Evolutionary conservation across 192 early-diverging fungal genomes (phyloP), one percentile per base, ranked within the genome.

Genomic region (Backusella luteola): DNA sequence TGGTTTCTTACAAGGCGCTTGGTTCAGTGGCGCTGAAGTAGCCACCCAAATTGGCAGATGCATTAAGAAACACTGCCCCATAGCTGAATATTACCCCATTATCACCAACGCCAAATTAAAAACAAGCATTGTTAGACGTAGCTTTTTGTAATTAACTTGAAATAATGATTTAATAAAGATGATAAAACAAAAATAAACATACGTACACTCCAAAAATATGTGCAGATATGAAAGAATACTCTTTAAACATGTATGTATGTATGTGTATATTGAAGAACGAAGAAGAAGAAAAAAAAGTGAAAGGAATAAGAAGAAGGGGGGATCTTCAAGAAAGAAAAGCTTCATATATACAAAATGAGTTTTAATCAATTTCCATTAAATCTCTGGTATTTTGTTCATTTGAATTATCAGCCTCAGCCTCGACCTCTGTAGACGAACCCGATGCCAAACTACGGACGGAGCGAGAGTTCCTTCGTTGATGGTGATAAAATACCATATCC

Each of bases 1-100:
- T 80, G 83, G 39, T 4, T 73, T 71, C 53, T 36, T 81, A 29
- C 59, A 81, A 69, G 80, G 80, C 34, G 80, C 76, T 9, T 81
- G 80, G 80, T 73, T 77, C 23, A 74, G 26, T 34, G 80, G 80
- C 29, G 71, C 41, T 14, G 70, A 81, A 21, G 41, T 46, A 32
- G 80, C 67, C 1, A n/a, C 34, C 9, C 49, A 73, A 36, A 41
- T 81, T 9, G 67, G 52, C 1, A 19, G 70, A 17, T 81, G 80
- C 36, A 49, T 81, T 14, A 81, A 81, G 32, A 39, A 19, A 8
- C 66, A 41, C 17, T 81, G 80, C 23, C 80, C 80, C 7, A 5
- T 15, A 17, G 36, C 76, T 15, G 52, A 49, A 17, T 81, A 81
- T 38, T 81, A 81, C n/a, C 80, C 80, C 32, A 38, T 53, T 14